Percentiles rank a stretch among this genome's conserved stretches.
These are phyloP conservation scores for Anisodus tanguticus DNA, from an alignment of 257 asterid species.

Conservation along the genomic window DNA sequence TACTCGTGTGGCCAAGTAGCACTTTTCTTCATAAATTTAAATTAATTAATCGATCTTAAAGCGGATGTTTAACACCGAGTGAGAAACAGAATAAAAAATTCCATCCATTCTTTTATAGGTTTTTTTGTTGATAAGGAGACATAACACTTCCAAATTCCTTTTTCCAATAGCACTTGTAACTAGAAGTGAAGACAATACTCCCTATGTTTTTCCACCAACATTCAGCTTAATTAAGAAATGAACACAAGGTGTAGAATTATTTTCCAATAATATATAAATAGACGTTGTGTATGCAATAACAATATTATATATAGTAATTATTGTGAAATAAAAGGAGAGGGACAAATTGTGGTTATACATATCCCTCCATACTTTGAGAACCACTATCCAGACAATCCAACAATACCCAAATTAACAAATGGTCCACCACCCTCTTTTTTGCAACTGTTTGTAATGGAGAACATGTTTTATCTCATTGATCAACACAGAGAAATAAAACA, in stretches of 20 bases:
- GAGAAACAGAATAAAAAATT: no score
- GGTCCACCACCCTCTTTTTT: constrained; percentile 48
- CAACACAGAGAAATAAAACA: constrained; percentile 37
- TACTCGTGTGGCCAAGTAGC: no score
- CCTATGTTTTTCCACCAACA: constrained; percentile 24
- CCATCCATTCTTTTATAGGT: no score
- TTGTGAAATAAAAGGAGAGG: not conserved
- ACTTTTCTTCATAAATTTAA: no score
- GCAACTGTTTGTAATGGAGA: constrained; percentile 46
- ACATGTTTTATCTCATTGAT: constrained; percentile 35
- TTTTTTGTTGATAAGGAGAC: constrained; percentile 40
- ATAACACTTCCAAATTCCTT: constrained; percentile 44
- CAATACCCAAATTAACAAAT: constrained; percentile 32
- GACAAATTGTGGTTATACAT: constrained; percentile 21
- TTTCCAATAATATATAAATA: constrained; percentile 8
- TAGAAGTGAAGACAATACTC: constrained; percentile 38
- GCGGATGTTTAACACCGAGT: no score
- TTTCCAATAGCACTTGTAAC: constrained; percentile 35
- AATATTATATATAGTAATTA: not conserved
- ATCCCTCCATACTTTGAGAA: constrained; percentile 22
- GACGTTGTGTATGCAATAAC: not conserved
- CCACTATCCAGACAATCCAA: constrained; percentile 41
- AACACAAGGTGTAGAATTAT: constrained; percentile 7
- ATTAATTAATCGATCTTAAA: no score
- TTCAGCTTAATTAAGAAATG: not conserved